Evolutionary conservation across 2,329 filamentous ascomycete species (phyloP).

Genomic region (Arthroderma uncinatum): DNA sequence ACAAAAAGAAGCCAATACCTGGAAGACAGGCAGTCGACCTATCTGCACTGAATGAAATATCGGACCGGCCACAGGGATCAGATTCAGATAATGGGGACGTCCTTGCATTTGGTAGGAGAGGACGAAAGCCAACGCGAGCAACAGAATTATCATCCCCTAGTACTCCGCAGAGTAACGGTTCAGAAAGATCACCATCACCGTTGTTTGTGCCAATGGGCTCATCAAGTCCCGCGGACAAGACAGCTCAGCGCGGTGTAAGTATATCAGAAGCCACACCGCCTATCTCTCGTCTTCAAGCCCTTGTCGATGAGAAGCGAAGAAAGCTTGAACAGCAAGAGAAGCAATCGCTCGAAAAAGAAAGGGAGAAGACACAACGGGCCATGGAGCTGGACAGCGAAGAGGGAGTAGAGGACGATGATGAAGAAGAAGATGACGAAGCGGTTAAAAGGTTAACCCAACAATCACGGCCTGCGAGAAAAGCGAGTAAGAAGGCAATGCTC

Average conservation of each 20-base stretch:
- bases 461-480: conserved; percentile 60
- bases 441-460: conserved; percentile 50
- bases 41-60: not conserved
- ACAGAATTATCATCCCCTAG: not conserved
- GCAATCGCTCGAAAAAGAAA: conserved; percentile 19
- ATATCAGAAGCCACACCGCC: conserved; percentile 20
- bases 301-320: conserved; percentile 61
- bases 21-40: not conserved
- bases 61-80: not conserved
- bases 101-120: conserved; percentile 22
- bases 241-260: not conserved
- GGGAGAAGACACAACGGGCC: conserved; percentile 23
- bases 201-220: conserved; percentile 32
- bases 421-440: conserved; percentile 48
- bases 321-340: conserved; percentile 58
- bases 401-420: conserved; percentile 42
- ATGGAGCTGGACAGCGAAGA: conserved; percentile 26
- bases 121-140: not conserved
- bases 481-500: conserved; percentile 86
- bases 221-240: not conserved
- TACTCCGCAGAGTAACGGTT: conserved; percentile 1
- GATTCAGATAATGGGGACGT: conserved; percentile 21
- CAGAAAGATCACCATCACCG: conserved; percentile 27
- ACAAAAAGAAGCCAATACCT: conserved; percentile 14
- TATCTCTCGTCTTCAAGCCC: conserved; percentile 55